Base-by-base conservation (phyloP, 345 rosid species). In the Kandelia obovata region DNA sequence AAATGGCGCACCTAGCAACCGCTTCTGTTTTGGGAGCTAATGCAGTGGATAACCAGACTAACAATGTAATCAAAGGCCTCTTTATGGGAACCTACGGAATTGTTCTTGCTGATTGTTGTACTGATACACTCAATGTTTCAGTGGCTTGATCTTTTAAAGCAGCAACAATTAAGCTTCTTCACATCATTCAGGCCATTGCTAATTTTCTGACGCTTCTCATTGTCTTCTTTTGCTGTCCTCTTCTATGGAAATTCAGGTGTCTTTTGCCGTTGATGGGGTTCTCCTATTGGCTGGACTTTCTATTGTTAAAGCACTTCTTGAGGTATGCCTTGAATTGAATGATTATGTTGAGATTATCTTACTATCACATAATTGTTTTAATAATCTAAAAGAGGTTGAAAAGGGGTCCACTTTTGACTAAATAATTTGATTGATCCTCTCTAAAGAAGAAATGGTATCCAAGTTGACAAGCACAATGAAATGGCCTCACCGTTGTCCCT, bases 251-350 rank as follows among this genome's bases (percentile, higher is more conserved):
- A 46, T 37, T 70, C 79, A 88, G 95, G 88, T 90, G 17, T 90
- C 86, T 28, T 92, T 90, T 87, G 92, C 87, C 26, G 95, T 90
- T 65, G 98, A 92, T 77, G 95, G 96, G 72, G 73, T 87, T 61
- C 83, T 92, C 74, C 68, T 90, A 21, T 71, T 92, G 71, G 87
- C 89, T 69, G 84, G 82, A 58, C 84, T 92, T 64, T 88, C 92
- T 25, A 82, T 87, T 55, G 70, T 81, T 37, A 88, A 80, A 77
- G 88, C 98, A 31, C 82, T 89, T 76, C 92, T 88, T 61, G 86
- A 88, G 95, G 96, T 88, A 83, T 72, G 7, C 51, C 46, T 58
- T 51, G 17, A 19, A 11, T 51, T 23, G 4, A 7, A 13, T 55
- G 28, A 5, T 21, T 20, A 13, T 23, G 16, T 55, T 55, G 15